A percentile compares a stretch with the other conserved stretches of the same genome.
Conservation (phyloP, 441 rosid species). For the Raphanus hybrid region DNA sequence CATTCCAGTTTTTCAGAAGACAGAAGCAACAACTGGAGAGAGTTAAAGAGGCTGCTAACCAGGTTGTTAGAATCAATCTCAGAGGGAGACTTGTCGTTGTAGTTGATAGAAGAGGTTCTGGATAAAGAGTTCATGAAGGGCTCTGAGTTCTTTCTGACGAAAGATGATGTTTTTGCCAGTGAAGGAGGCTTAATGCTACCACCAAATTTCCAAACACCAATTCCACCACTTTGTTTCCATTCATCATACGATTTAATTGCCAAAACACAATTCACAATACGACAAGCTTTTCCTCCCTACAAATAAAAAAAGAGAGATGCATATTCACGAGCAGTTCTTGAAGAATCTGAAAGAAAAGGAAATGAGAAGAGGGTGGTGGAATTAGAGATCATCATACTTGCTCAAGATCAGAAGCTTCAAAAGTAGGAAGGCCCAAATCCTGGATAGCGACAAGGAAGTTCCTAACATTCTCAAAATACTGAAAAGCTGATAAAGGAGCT, state of each 20-base stretch:
- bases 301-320: slow-evolving; percentile 30
- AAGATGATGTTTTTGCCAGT: slow-evolving; percentile 55
- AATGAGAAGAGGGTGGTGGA: background rate
- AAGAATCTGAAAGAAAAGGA: background rate
- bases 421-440: slow-evolving; percentile 82
- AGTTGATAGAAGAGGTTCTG: slow-evolving; percentile 63
- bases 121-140: slow-evolving; percentile 79
- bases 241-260: slow-evolving; percentile 86
- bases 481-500: slow-evolving; percentile 95
- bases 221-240: slow-evolving; percentile 90
- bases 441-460: slow-evolving; percentile 91
- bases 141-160: slow-evolving; percentile 82
- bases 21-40: slow-evolving; percentile 11
- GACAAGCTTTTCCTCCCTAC: slow-evolving; percentile 93
- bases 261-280: slow-evolving; percentile 85
- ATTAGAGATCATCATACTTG: slow-evolving; percentile 62
- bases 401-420: slow-evolving; percentile 98
- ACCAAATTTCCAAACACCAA: slow-evolving; percentile 92
- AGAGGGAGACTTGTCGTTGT: slow-evolving; percentile 53
- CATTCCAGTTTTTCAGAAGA: slow-evolving; percentile 1
- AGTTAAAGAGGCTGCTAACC: slow-evolving; percentile 64
- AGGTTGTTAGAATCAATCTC: slow-evolving; percentile 63
- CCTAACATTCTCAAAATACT: slow-evolving; percentile 96
- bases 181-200: slow-evolving; percentile 72
- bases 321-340: background rate